Conservation (phyloP, 2,329 filamentous ascomycete species). For the Xylaria multiplex region DNA sequence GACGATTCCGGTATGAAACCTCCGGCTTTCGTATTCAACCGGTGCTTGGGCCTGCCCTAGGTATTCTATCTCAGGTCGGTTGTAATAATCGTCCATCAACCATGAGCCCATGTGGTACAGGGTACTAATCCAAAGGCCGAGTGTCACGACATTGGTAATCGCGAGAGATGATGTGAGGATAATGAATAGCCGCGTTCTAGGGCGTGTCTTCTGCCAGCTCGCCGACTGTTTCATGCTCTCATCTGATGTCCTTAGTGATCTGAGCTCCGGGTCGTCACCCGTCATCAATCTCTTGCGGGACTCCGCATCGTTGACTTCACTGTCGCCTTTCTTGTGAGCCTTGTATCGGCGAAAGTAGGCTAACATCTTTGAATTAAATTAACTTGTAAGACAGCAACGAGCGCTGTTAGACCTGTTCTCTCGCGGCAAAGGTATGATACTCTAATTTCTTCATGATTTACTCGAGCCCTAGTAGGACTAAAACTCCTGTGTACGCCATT, state of each 20-base stretch:
- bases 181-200: neutral
- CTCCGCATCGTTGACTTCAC: neutral
- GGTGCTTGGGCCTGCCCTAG: slow-evolving; percentile 1
- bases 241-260: neutral
- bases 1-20: slow-evolving; percentile 4
- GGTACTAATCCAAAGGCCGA: slow-evolving; percentile 4
- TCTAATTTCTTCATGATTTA: neutral
- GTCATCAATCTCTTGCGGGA: neutral
- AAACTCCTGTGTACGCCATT: neutral
- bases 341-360: neutral
- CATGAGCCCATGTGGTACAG: neutral
- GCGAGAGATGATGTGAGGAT: neutral
- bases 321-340: neutral
- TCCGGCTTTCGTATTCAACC: slow-evolving; percentile 3
- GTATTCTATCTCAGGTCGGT: slow-evolving; percentile 2
- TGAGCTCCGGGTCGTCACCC: neutral
- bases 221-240: neutral
- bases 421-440: neutral
- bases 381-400: neutral
- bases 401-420: neutral
- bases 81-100: slow-evolving; percentile 1
- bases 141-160: slow-evolving; percentile 1
- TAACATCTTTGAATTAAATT: neutral
- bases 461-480: neutral
- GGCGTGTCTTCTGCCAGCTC: neutral